Percentiles rank a stretch among this genome's conserved stretches.
Evolutionary conservation across 768 basidiomycete species (phyloP).

Genomic region (Sporobolomyces phaffii): DNA sequence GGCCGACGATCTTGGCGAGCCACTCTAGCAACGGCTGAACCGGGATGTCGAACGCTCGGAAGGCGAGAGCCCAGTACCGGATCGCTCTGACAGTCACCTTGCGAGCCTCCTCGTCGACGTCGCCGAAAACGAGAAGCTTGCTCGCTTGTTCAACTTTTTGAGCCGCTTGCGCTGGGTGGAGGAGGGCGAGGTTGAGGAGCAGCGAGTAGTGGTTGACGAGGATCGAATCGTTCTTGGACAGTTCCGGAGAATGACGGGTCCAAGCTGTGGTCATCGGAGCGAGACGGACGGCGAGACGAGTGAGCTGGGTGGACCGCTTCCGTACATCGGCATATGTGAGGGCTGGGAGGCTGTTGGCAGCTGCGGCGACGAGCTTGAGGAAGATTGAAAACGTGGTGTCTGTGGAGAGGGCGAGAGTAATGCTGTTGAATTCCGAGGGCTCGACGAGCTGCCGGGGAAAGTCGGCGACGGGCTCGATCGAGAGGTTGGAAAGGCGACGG

Average conservation of each 20-base stretch:
- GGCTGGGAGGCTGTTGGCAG: conserved; percentile 49
- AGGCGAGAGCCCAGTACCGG: conserved; percentile 62
- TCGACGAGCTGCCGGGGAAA: conserved; percentile 53
- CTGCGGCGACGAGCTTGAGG: conserved; percentile 71
- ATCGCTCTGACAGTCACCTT: conserved; percentile 68
- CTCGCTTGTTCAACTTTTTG: conserved; percentile 62
- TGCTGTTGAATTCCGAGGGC: conserved; percentile 54
- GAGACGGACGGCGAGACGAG: conserved; percentile 65
- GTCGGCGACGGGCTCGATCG: conserved; percentile 55
- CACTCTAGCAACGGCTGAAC: conserved; percentile 58
- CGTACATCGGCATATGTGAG: conserved; percentile 35
- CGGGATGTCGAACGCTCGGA: conserved; percentile 55
- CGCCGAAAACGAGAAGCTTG: conserved; percentile 62
- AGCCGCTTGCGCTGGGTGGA: conserved; percentile 55
- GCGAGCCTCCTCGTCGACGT: conserved; percentile 60
- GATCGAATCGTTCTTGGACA: conserved; percentile 55
- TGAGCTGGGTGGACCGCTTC: conserved; percentile 51
- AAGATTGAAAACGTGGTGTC: conserved; percentile 76
- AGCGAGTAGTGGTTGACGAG: conserved; percentile 76
- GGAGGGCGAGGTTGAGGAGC: conserved; percentile 62
- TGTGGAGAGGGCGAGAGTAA: conserved; percentile 49
- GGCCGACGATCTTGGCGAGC: conserved; percentile 58
- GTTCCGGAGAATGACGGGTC: conserved; percentile 48
- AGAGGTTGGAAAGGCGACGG: conserved; percentile 67
- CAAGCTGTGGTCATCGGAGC: conserved; percentile 68